Conservation (phyloP, 345 rosid species). For the Odontarrhena argentea region DNA sequence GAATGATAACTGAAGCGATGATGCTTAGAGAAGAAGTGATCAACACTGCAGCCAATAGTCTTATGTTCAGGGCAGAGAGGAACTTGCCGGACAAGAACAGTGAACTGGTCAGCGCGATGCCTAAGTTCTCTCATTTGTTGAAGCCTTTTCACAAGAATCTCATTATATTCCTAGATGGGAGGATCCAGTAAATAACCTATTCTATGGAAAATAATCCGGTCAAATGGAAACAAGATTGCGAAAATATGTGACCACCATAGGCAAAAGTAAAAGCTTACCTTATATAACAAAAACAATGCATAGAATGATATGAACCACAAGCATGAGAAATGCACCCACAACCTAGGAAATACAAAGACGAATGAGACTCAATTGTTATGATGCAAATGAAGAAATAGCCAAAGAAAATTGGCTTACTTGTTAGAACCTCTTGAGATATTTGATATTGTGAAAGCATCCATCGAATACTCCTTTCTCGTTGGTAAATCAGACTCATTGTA, state of each 20-base stretch:
- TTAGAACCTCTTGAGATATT: slow-evolving; percentile 69
- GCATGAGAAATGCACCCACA: slow-evolving; percentile 91
- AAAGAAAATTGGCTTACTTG: slow-evolving; percentile 46
- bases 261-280: slow-evolving; percentile 47
- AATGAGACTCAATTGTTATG: background rate
- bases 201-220: slow-evolving; percentile 30
- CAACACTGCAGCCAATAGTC: slow-evolving; percentile 62
- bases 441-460: slow-evolving; percentile 80
- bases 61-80: slow-evolving; percentile 67
- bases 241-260: background rate
- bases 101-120: slow-evolving; percentile 74
- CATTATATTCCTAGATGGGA: slow-evolving; percentile 74
- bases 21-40: slow-evolving; percentile 79
- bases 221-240: slow-evolving; percentile 16
- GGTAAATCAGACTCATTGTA: slow-evolving; percentile 55
- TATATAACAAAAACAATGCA: slow-evolving; percentile 65
- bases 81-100: slow-evolving; percentile 72
- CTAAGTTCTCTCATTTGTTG: slow-evolving; percentile 54
- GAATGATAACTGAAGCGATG: slow-evolving; percentile 66
- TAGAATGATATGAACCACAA: slow-evolving; percentile 76
- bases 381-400: background rate
- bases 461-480: slow-evolving; percentile 40
- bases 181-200: slow-evolving; percentile 42
- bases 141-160: slow-evolving; percentile 61
- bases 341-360: slow-evolving; percentile 48